These are phyloP conservation scores for Kwoniella sp. DNA, from an alignment of 768 basidiomycete genomes.

Conservation along the genomic window DNA sequence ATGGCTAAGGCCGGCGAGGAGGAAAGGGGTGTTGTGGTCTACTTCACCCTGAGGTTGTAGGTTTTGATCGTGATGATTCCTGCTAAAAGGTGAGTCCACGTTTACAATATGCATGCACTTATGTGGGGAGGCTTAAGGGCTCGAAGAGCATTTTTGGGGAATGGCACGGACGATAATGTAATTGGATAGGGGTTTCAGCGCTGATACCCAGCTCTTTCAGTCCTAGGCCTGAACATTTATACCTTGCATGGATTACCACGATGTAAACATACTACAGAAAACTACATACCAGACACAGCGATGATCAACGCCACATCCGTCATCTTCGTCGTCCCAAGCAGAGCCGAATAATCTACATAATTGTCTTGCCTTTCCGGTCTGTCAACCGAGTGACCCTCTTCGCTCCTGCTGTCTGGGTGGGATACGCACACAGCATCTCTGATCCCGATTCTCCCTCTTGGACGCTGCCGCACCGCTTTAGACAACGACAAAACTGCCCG, in stretches of 20 bases:
- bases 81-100: background rate
- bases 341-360: no score
- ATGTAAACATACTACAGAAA: background rate
- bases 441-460: no score
- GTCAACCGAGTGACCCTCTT: no score
- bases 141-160: no score
- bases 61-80: background rate
- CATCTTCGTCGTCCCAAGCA: no score
- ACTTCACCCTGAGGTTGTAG: constrained; percentile 16
- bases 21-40: constrained; percentile 48
- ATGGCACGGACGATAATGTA: no score
- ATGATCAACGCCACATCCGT: background rate
- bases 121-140: background rate
- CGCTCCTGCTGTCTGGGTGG: no score
- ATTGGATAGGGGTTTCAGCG: no score
- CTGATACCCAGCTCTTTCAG: background rate
- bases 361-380: no score
- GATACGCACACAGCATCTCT: no score
- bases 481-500: constrained; percentile 21
- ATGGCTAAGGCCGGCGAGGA: constrained; percentile 28
- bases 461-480: no score
- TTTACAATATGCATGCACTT: background rate
- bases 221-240: background rate
- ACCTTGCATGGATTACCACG: background rate
- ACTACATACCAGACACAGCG: background rate